Evolutionary conservation across 306 rosid genomes (phyloP).

Genomic region (Medicago ruthenica): DNA sequence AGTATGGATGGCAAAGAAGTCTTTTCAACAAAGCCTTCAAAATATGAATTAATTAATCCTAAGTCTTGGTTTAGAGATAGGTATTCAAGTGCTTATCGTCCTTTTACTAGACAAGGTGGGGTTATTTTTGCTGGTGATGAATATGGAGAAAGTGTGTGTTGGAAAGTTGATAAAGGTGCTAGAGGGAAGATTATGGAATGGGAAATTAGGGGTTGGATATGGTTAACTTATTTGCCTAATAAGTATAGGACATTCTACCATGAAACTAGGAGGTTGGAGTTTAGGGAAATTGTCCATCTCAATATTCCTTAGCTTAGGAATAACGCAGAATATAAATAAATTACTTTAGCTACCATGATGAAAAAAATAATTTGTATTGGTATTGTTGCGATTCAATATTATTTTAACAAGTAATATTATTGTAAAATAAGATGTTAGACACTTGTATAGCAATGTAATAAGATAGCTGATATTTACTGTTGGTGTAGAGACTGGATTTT

Average conservation of each 20-base stretch:
- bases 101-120: constrained; percentile 91
- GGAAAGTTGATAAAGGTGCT: constrained; percentile 82
- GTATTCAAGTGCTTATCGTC: constrained; percentile 81
- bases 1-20: constrained; percentile 79
- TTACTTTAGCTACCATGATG: not conserved
- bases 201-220: constrained; percentile 91
- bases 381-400: not conserved
- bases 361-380: not conserved
- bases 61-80: constrained; percentile 82
- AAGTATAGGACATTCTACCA: constrained; percentile 67
- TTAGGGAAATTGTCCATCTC: constrained; percentile 65
- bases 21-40: constrained; percentile 77
- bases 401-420: not conserved
- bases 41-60: constrained; percentile 66
- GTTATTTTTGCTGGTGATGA: constrained; percentile 84
- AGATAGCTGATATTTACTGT: too few species aligned
- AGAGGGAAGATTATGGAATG: constrained; percentile 79
- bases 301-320: constrained; percentile 51
- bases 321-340: not conserved
- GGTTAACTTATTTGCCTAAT: constrained; percentile 95
- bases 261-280: constrained; percentile 85
- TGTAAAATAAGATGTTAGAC: not conserved
- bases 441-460: too few species aligned
- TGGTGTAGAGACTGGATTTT: too few species aligned
- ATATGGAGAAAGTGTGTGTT: constrained; percentile 76